Evolutionary conservation across 2,329 filamentous ascomycete genomes (phyloP).

Genomic region (Exophiala calicioides): DNA sequence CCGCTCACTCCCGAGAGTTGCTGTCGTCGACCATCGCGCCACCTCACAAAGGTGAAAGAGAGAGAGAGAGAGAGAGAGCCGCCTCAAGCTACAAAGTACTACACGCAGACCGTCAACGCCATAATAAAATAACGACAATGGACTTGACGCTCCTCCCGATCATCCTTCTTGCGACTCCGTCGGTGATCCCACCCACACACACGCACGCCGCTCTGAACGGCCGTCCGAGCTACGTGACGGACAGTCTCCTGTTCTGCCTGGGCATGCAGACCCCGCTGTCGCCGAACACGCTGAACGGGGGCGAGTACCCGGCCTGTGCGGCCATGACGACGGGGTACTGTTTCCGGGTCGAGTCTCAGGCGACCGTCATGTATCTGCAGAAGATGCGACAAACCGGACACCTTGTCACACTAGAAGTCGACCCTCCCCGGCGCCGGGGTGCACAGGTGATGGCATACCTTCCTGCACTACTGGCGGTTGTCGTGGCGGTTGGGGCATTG

Average conservation of each 20-base stretch:
- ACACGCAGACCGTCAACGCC: neutral
- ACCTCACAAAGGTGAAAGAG: too few species aligned
- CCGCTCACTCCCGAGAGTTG: too few species aligned
- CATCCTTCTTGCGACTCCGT: conserved; percentile 16
- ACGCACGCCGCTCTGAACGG: conserved; percentile 1
- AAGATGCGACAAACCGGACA: conserved; percentile 59
- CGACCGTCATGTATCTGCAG: conserved; percentile 57
- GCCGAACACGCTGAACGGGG: conserved; percentile 52
- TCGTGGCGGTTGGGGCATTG: too few species aligned
- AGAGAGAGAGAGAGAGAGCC: too few species aligned
- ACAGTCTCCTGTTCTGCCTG: conserved; percentile 59
- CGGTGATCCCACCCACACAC: conserved; percentile 6
- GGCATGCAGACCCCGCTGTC: conserved; percentile 63
- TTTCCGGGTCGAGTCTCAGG: conserved; percentile 47
- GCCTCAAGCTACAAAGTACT: neutral
- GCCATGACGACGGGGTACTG: conserved; percentile 48
- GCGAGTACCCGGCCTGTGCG: conserved; percentile 44
- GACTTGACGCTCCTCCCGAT: conserved; percentile 12
- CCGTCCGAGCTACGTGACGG: conserved; percentile 36
- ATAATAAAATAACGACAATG: neutral
- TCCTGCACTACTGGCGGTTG: too few species aligned
- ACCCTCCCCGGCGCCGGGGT: conserved; percentile 1
- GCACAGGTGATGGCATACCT: neutral
- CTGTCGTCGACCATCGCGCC: too few species aligned
- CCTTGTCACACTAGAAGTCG: conserved; percentile 39